Conservation (phyloP, 805 yeast species). For the Cyberlindnera lachancei region DNA sequence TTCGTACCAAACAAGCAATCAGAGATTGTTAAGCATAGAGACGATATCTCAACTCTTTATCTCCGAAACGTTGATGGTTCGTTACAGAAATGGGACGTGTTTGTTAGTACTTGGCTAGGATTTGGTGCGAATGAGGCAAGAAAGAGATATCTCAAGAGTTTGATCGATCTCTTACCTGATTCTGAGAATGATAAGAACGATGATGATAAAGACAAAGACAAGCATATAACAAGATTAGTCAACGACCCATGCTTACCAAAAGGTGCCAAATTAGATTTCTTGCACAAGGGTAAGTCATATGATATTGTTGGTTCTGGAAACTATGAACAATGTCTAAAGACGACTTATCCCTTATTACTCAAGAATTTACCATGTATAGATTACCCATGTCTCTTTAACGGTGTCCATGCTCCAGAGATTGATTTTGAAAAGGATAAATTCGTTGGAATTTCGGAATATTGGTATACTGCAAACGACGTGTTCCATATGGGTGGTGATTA, state of each 20-base stretch:
- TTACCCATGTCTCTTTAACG: slow-evolving; percentile 88
- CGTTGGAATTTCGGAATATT: slow-evolving; percentile 92
- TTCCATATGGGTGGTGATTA: slow-evolving; percentile 86
- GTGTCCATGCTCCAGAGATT: slow-evolving; percentile 87
- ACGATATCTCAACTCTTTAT: slow-evolving; percentile 62
- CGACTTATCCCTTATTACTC: slow-evolving; percentile 68
- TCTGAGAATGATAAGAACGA: slow-evolving; percentile 40
- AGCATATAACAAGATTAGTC: slow-evolving; percentile 29
- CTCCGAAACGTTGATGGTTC: slow-evolving; percentile 67
- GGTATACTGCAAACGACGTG: slow-evolving; percentile 94
- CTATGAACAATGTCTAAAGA: slow-evolving; percentile 62
- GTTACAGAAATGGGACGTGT: slow-evolving; percentile 71
- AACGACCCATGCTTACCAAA: slow-evolving; percentile 79
- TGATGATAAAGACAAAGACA: slow-evolving; percentile 38
- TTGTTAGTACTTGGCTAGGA: slow-evolving; percentile 95
- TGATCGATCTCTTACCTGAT: slow-evolving; percentile 44
- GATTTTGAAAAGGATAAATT: slow-evolving; percentile 75
- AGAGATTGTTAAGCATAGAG: slow-evolving; percentile 58
- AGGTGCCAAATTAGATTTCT: slow-evolving; percentile 44
- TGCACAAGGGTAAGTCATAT: slow-evolving; percentile 39
- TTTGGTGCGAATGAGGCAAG: slow-evolving; percentile 96
- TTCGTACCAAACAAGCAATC: slow-evolving; percentile 66
- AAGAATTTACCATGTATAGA: slow-evolving; percentile 79
- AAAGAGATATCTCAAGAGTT: slow-evolving; percentile 53
- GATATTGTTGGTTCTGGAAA: slow-evolving; percentile 70